Evolutionary conservation across 768 basidiomycete species (phyloP).

Genomic region (Leccinum subgranulosum): DNA sequence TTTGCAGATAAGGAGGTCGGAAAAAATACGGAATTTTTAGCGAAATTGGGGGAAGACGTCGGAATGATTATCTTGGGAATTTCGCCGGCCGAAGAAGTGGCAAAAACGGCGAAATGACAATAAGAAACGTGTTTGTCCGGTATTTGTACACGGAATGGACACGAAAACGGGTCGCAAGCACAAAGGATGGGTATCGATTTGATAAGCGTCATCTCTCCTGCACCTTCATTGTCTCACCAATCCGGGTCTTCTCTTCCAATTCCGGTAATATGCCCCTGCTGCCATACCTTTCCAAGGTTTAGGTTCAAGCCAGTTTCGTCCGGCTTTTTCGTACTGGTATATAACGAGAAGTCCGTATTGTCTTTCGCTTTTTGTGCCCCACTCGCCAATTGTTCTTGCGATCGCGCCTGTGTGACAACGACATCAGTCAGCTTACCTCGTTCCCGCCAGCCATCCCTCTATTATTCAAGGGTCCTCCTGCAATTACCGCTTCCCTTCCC

Average conservation of each 20-base stretch:
- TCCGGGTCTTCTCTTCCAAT: slow-evolving; percentile 23
- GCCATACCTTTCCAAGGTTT: slow-evolving; percentile 21
- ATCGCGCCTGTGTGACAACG: slow-evolving; percentile 46
- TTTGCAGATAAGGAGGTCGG: slow-evolving; percentile 31
- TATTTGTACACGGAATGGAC: slow-evolving; percentile 42
- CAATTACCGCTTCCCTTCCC: slow-evolving; percentile 21
- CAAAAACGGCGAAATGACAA: slow-evolving; percentile 41
- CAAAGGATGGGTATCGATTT: slow-evolving; percentile 28
- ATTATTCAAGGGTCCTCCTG: slow-evolving; percentile 34
- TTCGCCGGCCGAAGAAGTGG: slow-evolving; percentile 31
- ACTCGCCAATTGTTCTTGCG: slow-evolving; percentile 61
- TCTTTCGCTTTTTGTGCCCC: slow-evolving; percentile 56
- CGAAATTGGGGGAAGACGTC: slow-evolving; percentile 21
- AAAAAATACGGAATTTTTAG: slow-evolving; percentile 34
- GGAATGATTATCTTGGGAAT: slow-evolving; percentile 30
- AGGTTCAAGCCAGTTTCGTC: slow-evolving; percentile 37
- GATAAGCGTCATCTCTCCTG: slow-evolving; percentile 29
- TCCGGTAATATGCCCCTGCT: slow-evolving; percentile 19
- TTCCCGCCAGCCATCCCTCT: slow-evolving; percentile 43
- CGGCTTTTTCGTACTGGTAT: slow-evolving; percentile 38
- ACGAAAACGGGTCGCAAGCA: slow-evolving; percentile 32
- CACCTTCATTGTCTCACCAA: slow-evolving; percentile 35
- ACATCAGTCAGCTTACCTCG: slow-evolving; percentile 42
- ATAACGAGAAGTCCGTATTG: slow-evolving; percentile 56
- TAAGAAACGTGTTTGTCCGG: slow-evolving; percentile 41